Percentiles rank a stretch among this genome's conserved stretches.
Evolutionary conservation across 805 yeast genomes (phyloP).

Genomic region (Candida taoyuanica): DNA sequence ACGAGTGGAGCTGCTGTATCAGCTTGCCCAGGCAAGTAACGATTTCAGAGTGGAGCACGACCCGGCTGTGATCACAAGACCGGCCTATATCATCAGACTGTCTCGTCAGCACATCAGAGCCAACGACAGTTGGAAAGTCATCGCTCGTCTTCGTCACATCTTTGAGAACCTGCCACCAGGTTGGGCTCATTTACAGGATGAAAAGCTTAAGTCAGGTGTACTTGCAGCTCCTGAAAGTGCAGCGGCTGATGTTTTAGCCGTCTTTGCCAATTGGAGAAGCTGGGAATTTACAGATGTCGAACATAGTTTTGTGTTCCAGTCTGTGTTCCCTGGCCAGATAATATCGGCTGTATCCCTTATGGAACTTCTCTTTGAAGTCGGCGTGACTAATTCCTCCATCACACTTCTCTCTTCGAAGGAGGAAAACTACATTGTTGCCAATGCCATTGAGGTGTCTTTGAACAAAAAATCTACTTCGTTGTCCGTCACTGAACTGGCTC

Average conservation of each 20-base stretch:
- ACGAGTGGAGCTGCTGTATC: constrained; percentile 36
- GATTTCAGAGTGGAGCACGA: constrained; percentile 63
- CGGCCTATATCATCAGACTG: constrained; percentile 74
- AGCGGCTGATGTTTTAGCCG: constrained; percentile 45
- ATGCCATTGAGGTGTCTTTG: constrained; percentile 25
- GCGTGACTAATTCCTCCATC: constrained; percentile 29
- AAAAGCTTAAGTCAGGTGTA: constrained; percentile 26
- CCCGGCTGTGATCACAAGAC: constrained; percentile 85
- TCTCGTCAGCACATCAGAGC: constrained; percentile 70
- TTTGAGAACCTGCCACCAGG: constrained; percentile 49
- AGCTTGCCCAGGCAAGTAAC: constrained; percentile 44
- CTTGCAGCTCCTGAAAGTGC: constrained; percentile 52
- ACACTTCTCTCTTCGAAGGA: constrained; percentile 7
- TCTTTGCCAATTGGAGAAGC: constrained; percentile 77
- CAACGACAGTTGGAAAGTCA: constrained; percentile 82
- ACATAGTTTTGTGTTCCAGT: constrained; percentile 49
- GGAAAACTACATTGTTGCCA: constrained; percentile 25
- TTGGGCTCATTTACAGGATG: constrained; percentile 40
- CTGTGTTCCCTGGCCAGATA: constrained; percentile 35
- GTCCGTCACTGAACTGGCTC: neutral
- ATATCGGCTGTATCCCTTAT: neutral
- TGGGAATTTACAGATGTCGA: constrained; percentile 79
- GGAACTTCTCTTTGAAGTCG: constrained; percentile 21
- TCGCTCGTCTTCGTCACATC: constrained; percentile 75
- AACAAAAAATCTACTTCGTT: neutral